These are phyloP conservation scores for Astrothelium subdiscretum DNA, from an alignment of 495 filamentous ascomycete species.

Conservation along the genomic window DNA sequence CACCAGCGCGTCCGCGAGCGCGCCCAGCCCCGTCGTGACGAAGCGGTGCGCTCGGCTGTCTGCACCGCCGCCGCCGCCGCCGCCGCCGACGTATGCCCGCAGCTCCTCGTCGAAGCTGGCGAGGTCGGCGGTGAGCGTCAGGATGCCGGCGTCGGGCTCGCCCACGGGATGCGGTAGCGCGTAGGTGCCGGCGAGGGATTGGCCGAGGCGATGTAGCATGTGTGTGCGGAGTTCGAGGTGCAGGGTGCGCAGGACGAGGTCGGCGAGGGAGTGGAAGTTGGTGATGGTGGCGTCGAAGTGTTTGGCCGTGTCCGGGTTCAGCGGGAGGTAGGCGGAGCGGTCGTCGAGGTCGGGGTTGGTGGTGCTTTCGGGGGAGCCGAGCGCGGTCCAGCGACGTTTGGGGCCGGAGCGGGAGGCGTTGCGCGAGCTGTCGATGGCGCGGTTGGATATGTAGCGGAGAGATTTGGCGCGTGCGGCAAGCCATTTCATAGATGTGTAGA, in stretches of 20 bases:
- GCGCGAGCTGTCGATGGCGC: constrained; percentile 31
- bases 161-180: constrained; percentile 61
- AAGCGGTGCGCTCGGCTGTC: too few species aligned
- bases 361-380: constrained; percentile 27
- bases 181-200: constrained; percentile 35
- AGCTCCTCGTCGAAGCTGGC: constrained; percentile 74
- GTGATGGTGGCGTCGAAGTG: constrained; percentile 78
- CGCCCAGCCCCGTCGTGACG: constrained; percentile 58
- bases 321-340: constrained; percentile 69
- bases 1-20: constrained; percentile 59
- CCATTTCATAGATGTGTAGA: constrained; percentile 98
- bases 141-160: constrained; percentile 66
- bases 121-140: constrained; percentile 68
- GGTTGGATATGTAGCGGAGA: constrained; percentile 57
- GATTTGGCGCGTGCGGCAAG: constrained; percentile 65
- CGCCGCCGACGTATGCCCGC: constrained; percentile 49
- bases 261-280: constrained; percentile 66
- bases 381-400: constrained; percentile 65
- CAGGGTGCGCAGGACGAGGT: constrained; percentile 65
- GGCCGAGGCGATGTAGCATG: constrained; percentile 46
- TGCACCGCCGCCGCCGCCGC: too few species aligned
- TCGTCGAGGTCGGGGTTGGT: constrained; percentile 46
- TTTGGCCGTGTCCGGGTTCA: constrained; percentile 73
- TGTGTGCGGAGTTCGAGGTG: constrained; percentile 80
- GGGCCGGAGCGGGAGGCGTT: constrained; percentile 30